Evolutionary conservation across 2,329 filamentous ascomycete genomes (phyloP).

Genomic region (Pezicula neosporulosa): DNA sequence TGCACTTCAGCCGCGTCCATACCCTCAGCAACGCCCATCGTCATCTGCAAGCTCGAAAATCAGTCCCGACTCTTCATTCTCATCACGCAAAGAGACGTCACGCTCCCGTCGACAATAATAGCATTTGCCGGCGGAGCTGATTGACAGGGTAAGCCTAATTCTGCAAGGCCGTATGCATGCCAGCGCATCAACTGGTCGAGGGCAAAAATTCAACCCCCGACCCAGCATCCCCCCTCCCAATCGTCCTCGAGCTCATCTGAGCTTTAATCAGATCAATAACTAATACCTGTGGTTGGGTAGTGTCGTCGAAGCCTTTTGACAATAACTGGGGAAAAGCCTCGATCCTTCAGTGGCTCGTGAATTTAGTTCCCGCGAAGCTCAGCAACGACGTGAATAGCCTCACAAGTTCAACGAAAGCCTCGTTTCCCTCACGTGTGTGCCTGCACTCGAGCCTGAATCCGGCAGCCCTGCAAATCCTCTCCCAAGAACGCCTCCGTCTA

Average conservation of each 20-base stretch:
- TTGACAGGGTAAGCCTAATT: conserved; percentile 31
- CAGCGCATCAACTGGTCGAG: conserved; percentile 30
- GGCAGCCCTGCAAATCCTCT: conserved; percentile 34
- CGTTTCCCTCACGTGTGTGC: conserved; percentile 24
- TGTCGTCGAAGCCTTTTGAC: conserved; percentile 11
- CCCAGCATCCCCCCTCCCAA: conserved; percentile 23
- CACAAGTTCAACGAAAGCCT: conserved; percentile 20
- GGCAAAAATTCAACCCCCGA: conserved; percentile 22
- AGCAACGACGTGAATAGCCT: conserved; percentile 22
- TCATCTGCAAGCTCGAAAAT: conserved; percentile 12
- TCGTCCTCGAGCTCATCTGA: conserved; percentile 18
- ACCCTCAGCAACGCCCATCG: conserved; percentile 11
- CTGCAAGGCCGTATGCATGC: conserved; percentile 27
- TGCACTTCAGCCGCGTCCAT: conserved; percentile 13
- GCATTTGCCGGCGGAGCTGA: conserved; percentile 23
- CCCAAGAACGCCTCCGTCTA: conserved; percentile 34
- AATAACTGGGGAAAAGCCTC: conserved; percentile 22
- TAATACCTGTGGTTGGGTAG: conserved; percentile 30
- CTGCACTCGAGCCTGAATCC: conserved; percentile 21
- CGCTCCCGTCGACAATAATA: conserved; percentile 23
- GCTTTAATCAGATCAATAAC: conserved; percentile 22
- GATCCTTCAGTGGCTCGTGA: conserved; percentile 20
- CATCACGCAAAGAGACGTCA: conserved; percentile 12
- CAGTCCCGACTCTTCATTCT: conserved; percentile 10
- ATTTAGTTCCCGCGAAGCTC: conserved; percentile 17